Percentiles rank a stretch among this genome's conserved stretches.
phyloP scores from a whole-genome alignment of 495 filamentous ascomycete genomes.

The Aspergillus leporis region DNA sequence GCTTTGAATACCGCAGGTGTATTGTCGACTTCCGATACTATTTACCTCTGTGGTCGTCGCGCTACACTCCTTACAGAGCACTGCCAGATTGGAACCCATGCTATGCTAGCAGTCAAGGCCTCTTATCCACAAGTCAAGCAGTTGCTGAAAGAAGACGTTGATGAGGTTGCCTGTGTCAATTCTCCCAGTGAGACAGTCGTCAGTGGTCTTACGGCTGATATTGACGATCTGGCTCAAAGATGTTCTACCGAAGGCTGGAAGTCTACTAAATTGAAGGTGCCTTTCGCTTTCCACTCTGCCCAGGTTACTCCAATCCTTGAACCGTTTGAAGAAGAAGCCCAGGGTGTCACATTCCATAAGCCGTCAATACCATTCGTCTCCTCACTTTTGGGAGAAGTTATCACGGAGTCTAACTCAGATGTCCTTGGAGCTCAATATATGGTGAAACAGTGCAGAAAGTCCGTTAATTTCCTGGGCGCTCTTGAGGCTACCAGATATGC shows the following conservation, averaged over 20 bases:
- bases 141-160: slow-evolving; percentile 23
- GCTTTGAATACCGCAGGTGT: slow-evolving; percentile 78
- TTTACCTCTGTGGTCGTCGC: slow-evolving; percentile 71
- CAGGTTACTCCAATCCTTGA: slow-evolving; percentile 74
- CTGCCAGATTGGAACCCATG: slow-evolving; percentile 69
- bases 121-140: slow-evolving; percentile 29
- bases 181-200: slow-evolving; percentile 45
- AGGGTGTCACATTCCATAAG: slow-evolving; percentile 57
- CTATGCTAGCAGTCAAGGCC: slow-evolving; percentile 50
- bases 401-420: slow-evolving; percentile 44
- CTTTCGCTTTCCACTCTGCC: slow-evolving; percentile 75
- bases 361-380: slow-evolving; percentile 68
- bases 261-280: slow-evolving; percentile 65
- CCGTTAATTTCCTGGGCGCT: slow-evolving; percentile 70
- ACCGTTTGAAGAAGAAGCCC: slow-evolving; percentile 60
- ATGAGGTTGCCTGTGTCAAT: slow-evolving; percentile 54
- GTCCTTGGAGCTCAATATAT: slow-evolving; percentile 61
- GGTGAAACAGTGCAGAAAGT: slow-evolving; percentile 60
- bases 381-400: slow-evolving; percentile 61
- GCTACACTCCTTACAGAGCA: slow-evolving; percentile 70
- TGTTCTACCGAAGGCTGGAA: slow-evolving; percentile 57
- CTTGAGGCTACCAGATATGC: slow-evolving; percentile 53
- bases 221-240: slow-evolving; percentile 56
- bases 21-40: slow-evolving; percentile 68
- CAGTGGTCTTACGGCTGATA: slow-evolving; percentile 51